Evolutionary conservation across 1,284 basidiomycete genomes (phyloP), one percentile per base, ranked within the genome.

Genomic region (Pseudozyma pruni): DNA sequence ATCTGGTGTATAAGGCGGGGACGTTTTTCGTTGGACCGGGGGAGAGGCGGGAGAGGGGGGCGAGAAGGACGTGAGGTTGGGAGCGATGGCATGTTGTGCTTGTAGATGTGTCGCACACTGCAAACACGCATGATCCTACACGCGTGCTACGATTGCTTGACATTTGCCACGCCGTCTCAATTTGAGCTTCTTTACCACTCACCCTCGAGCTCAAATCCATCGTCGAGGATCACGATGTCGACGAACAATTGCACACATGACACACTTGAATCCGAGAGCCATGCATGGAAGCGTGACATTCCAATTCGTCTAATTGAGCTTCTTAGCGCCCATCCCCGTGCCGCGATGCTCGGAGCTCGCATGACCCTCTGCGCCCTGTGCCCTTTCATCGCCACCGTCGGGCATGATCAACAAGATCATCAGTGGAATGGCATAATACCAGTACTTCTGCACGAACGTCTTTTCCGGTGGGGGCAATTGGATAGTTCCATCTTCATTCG

Each of bases 391-490:
- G 10, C 58, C 63, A 3, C 50, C 56, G 4, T 55, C 55, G 0
- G 75, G 74, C 38, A 78, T 53, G 20, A 74, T 41, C 5, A 78
- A n/a, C 29, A 78, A 48, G 16, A 72, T 25, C 16, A 62, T 53
- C 5, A 78, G 20, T 0, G 75, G 75, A 37, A 78, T 58, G 5
- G 69, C 23, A 41, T 67, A 79, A 34, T 63, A 60, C 77, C 77
- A 79, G 43, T 79, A 79, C 33, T 75, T 75, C 17, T 72, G 71
- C 14, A 77, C 22, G 31, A 77, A 73, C 8, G 53, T 53, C 31
- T 72, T 73, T 23, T 67, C 63, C 2, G 62, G 57, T 20, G 45
- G 49, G 0, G 57, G 60, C 1, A 31, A 10, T 3, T 45, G 41
- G 11, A 69, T 55, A 8, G 50, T 51, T n/a, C 74, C 74, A 25